Percentiles rank a stretch among this genome's conserved stretches.
These are phyloP conservation scores for Rubus parviflorus DNA, from an alignment of 306 rosid genomes.

Conservation along the genomic window DNA sequence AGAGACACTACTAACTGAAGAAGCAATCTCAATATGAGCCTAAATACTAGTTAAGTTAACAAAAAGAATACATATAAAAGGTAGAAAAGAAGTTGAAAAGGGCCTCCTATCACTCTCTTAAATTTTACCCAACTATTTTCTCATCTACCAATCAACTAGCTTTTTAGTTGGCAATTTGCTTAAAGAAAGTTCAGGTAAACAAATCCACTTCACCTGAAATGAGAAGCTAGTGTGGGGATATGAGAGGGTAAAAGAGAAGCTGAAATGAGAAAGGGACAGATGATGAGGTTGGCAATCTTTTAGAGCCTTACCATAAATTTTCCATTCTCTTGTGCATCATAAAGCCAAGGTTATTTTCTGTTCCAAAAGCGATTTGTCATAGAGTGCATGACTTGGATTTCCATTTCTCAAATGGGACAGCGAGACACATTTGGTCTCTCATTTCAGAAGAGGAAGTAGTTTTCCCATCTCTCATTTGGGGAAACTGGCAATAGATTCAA, in stretches of 20 bases:
- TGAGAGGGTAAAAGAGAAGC: slow-evolving; percentile 14
- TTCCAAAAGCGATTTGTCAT: slow-evolving; percentile 48
- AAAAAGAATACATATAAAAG: background rate
- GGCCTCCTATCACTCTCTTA: background rate
- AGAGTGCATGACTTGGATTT: slow-evolving; percentile 59
- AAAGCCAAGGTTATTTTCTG: slow-evolving; percentile 37
- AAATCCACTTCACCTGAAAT: slow-evolving; percentile 31
- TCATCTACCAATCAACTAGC: slow-evolving; percentile 24
- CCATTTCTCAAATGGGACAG: slow-evolving; percentile 27
- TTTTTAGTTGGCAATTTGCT: slow-evolving; percentile 45
- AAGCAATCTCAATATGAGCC: background rate
- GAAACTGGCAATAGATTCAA: background rate
- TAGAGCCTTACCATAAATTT: background rate
- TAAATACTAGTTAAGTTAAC: background rate
- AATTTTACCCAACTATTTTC: background rate
- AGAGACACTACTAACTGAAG: background rate
- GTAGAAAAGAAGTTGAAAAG: background rate
- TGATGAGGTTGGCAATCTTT: background rate
- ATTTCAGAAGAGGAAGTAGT: background rate
- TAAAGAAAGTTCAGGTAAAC: slow-evolving; percentile 24
- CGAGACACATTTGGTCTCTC: background rate
- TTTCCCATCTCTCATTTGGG: background rate
- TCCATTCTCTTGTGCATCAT: slow-evolving; percentile 34
- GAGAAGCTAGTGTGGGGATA: slow-evolving; percentile 26
- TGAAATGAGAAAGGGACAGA: slow-evolving; percentile 13